These are phyloP conservation scores for Candolleomyces efflorescens DNA, from an alignment of 768 basidiomycete species.

Conservation along the genomic window DNA sequence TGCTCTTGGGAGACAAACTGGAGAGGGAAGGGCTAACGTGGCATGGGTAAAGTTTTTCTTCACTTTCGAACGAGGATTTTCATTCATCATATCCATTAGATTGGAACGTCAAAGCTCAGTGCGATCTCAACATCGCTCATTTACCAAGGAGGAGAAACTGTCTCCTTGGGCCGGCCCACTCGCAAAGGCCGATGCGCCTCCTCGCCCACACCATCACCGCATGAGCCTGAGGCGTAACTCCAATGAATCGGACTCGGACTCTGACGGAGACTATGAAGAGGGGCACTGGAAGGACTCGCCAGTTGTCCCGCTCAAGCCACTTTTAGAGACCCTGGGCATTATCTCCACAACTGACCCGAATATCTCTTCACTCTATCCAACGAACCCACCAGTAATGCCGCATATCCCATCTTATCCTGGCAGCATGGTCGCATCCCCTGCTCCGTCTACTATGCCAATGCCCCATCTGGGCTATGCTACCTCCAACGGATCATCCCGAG, in stretches of 20 bases:
- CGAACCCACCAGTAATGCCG: constrained; percentile 20
- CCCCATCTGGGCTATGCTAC: not conserved
- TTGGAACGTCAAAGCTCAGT: constrained; percentile 29
- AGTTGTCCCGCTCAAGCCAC: constrained; percentile 29
- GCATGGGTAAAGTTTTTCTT: constrained; percentile 34
- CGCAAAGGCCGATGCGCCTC: constrained; percentile 25
- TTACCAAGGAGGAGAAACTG: constrained; percentile 21
- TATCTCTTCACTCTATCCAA: constrained; percentile 8
- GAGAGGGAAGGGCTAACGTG: constrained; percentile 23
- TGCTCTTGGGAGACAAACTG: constrained; percentile 15
- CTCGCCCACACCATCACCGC: constrained; percentile 11
- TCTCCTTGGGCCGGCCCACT: constrained; percentile 41
- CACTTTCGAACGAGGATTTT: not conserved
- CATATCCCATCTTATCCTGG: constrained; percentile 14
- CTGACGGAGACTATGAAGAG: constrained; percentile 22
- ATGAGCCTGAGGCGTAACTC: constrained; percentile 15
- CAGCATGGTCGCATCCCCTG: constrained; percentile 13
- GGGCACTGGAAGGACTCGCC: constrained; percentile 28
- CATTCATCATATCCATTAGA: constrained; percentile 15
- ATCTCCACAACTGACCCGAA: constrained; percentile 7
- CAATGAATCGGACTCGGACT: constrained; percentile 18
- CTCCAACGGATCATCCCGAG: not conserved
- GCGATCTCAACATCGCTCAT: constrained; percentile 15
- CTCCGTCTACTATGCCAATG: not conserved
- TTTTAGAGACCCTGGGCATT: constrained; percentile 25